A percentile compares a stretch with the other conserved stretches of the same genome.
Evolutionary conservation across 2,329 filamentous ascomycete species (phyloP).

Genomic region (Epichloe brachyelytri): DNA sequence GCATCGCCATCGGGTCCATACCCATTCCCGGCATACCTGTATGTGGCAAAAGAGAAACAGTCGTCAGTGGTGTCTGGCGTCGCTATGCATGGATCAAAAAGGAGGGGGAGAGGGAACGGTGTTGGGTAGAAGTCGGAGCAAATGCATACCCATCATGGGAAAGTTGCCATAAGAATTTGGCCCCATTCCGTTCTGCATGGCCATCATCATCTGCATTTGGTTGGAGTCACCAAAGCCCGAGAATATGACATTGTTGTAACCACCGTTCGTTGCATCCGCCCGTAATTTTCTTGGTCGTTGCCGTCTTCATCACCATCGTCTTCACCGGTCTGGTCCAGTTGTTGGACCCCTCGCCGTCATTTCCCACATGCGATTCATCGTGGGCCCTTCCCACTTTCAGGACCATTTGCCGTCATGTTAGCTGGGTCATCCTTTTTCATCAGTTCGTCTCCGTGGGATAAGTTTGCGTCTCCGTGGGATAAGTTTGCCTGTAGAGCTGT

Average conservation of each 20-base stretch:
- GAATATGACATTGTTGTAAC: slow-evolving; percentile 45
- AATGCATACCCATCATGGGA: slow-evolving; percentile 74
- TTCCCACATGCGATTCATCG: not conserved
- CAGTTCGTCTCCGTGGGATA: not conserved
- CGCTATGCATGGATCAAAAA: not conserved
- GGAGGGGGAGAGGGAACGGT: not conserved
- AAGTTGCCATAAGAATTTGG: slow-evolving; percentile 43
- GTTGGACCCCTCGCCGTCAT: not conserved
- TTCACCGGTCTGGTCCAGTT: slow-evolving; percentile 7
- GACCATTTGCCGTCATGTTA: not conserved
- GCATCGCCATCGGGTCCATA: slow-evolving; percentile 70
- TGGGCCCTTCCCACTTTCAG: slow-evolving; percentile 1
- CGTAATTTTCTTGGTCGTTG: slow-evolving; percentile 20
- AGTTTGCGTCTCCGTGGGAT: not conserved
- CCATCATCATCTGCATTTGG: slow-evolving; percentile 72
- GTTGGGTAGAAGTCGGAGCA: not conserved
- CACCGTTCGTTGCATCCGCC: slow-evolving; percentile 29
- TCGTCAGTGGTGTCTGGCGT: not conserved
- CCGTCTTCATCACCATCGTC: slow-evolving; percentile 13
- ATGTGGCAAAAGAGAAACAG: slow-evolving; percentile 14
- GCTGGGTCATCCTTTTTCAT: not conserved
- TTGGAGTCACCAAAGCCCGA: slow-evolving; percentile 52
- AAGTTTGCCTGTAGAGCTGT: not conserved
- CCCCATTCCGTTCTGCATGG: slow-evolving; percentile 57
- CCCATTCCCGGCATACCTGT: slow-evolving; percentile 68